A percentile compares a stretch with the other conserved stretches of the same genome.
Conservation (phyloP, 75 land plant species). For the Picea sitchensis region DNA sequence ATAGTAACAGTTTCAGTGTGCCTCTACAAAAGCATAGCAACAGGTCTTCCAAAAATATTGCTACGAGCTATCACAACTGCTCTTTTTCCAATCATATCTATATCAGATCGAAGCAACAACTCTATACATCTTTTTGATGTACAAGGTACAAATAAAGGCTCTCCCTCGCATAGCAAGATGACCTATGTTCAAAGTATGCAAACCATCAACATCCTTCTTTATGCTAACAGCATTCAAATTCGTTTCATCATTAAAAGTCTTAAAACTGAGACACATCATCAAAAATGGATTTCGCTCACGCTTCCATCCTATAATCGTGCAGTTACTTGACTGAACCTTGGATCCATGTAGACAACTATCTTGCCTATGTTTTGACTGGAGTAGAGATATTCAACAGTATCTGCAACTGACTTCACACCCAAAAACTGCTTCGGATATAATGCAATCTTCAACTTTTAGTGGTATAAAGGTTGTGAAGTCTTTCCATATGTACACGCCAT, state of each 20-base stretch:
- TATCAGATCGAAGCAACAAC: conserved; percentile 53
- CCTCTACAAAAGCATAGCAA: conserved; percentile 59
- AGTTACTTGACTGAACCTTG: conserved; percentile 28
- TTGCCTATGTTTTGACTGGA: conserved; percentile 94
- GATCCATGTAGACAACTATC: conserved; percentile 85
- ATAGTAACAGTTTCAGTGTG: too few relatives aligned
- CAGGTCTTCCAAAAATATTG: conserved; percentile 85
- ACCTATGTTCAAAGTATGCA: conserved; percentile 81
- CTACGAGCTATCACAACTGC: conserved; percentile 93
- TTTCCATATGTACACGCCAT: conserved; percentile 68
- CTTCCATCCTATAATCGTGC: conserved; percentile 11
- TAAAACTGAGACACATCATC: too few relatives aligned
- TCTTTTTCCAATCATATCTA: conserved; percentile 71
- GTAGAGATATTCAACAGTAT: conserved; percentile 97
- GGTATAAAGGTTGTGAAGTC: conserved; percentile 56
- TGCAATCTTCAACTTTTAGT: conserved; percentile 77
- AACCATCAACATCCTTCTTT: conserved; percentile 92
- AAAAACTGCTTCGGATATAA: conserved; percentile 74
- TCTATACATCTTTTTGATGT: conserved; percentile 94
- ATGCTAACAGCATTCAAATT: conserved; percentile 65
- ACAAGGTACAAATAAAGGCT: conserved; percentile 84
- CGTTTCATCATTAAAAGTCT: conserved; percentile 28
- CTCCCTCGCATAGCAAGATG: conserved; percentile 75
- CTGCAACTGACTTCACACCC: conserved; percentile 71
- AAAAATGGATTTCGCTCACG: too few relatives aligned